Evolutionary conservation across 2,329 filamentous ascomycete species (phyloP), one percentile per base, ranked within the genome.

Genomic region (Colletotrichum sojae): DNA sequence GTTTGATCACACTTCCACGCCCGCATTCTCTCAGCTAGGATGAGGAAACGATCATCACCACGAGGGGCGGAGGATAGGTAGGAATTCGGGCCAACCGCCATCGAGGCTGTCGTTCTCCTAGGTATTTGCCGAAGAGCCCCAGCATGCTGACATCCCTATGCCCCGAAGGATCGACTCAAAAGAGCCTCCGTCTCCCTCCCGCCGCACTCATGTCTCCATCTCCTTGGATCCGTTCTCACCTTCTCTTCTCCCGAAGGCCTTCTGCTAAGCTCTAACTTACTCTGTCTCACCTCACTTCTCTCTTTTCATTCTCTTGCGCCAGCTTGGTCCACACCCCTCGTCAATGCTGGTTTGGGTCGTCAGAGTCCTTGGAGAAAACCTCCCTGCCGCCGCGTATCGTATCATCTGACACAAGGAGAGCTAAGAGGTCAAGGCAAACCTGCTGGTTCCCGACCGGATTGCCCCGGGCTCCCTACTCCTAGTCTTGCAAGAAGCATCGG

Each of bases 161-260:
- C 20, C 46, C 46, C 46, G 46, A 62, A 53, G 49, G 59, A 53
- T 62, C 36, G 22, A 46, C 31, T 62, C 12, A 40, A 45, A 52
- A 54, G 46, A 60, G 31, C 57, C 46, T 31, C 45, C 13, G 12
- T 20, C 9, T 49, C 56, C 25, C 40, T 25, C 27, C 27, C 31
- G 46, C 15, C 36, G 31, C 22, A 31, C n/a, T 49, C 25, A 31
- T 25, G 20, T 43, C 27, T 36, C 39, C 60, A 31, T 51, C 10
- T 57, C 39, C 25, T 36, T 13, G 58, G 15, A 22, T 49, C 58
- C 31, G 10, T 36, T 36, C 31, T 36, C 31, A 10, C 10, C 31
- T 36, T 36, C 31, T 36, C 10, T 4, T 36, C 31, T 36, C 22
- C 22, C 22, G 22, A 10, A 36, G 31, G 31, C 31, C 31, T 36